phyloP scores from a whole-genome alignment of 2,329 filamentous ascomycete genomes.

The Colletotrichum euphorbiae region DNA sequence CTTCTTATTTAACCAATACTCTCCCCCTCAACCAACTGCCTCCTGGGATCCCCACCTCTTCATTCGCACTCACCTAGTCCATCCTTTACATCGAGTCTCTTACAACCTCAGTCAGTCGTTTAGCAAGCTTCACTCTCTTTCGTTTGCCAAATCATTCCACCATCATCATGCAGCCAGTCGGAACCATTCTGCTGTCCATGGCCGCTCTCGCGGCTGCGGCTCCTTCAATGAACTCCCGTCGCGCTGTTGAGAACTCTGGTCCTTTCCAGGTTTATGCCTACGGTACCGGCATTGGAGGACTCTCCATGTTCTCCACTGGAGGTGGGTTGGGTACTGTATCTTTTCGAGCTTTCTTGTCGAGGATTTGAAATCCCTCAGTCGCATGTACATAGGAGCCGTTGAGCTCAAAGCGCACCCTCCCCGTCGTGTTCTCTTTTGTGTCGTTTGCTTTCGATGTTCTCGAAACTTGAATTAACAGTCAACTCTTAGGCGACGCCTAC shows the following conservation, averaged over 20 bases:
- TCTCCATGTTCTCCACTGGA: constrained; percentile 43
- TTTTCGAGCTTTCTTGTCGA: constrained; percentile 1
- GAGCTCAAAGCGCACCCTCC: not conserved
- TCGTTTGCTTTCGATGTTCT: not conserved
- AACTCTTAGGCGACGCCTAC: constrained; percentile 22
- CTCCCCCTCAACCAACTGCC: not conserved
- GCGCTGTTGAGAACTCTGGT: constrained; percentile 31
- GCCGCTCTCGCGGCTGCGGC: constrained; percentile 28
- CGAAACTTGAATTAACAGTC: not conserved
- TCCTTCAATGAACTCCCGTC: constrained; percentile 12
- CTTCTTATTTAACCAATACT: constrained; percentile 25
- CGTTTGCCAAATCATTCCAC: too few relatives aligned
- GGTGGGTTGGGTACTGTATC: constrained; percentile 38
- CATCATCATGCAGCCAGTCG: constrained; percentile 17
- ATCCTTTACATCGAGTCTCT: constrained; percentile 13
- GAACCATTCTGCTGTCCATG: constrained; percentile 18
- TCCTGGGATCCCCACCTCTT: constrained; percentile 1
- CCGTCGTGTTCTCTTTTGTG: not conserved
- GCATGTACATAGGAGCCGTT: not conserved
- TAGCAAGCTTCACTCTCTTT: not conserved
- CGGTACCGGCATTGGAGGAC: constrained; percentile 43
- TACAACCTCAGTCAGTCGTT: constrained; percentile 18
- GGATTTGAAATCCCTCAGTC: constrained; percentile 7
- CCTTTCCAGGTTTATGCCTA: constrained; percentile 46
- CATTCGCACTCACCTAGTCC: constrained; percentile 15